A percentile compares a stretch with the other conserved stretches of the same genome.
These are phyloP conservation scores for Fusarium bactridioides DNA, from an alignment of 2,329 filamentous ascomycete species.

Conservation along the genomic window DNA sequence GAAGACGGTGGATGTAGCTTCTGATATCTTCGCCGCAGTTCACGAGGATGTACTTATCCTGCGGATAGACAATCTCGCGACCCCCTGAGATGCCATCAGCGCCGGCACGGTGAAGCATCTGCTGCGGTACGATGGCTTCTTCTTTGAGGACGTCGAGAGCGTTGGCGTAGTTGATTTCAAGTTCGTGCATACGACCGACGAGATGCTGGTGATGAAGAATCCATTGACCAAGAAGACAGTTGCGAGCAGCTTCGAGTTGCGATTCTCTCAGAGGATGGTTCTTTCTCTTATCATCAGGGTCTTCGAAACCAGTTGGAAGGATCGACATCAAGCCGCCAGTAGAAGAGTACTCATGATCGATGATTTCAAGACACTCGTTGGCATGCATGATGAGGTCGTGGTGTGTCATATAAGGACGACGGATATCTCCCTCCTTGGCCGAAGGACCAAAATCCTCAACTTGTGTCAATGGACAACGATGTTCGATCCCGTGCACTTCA, in stretches of 20 bases:
- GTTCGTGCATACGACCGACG: conserved; percentile 62
- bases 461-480: conserved; percentile 56
- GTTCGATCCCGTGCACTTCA: conserved; percentile 52
- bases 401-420: conserved; percentile 55
- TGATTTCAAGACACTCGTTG: conserved; percentile 65
- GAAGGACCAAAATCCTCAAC: conserved; percentile 30
- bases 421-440: conserved; percentile 22
- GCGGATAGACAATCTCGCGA: conserved; percentile 61
- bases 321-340: conserved; percentile 65
- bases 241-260: conserved; percentile 55
- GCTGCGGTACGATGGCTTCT: conserved; percentile 59
- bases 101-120: conserved; percentile 62
- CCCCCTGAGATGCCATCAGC: conserved; percentile 58
- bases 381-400: conserved; percentile 63
- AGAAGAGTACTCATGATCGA: conserved; percentile 65
- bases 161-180: conserved; percentile 62
- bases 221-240: conserved; percentile 65
- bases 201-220: conserved; percentile 63
- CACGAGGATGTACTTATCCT: conserved; percentile 64
- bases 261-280: conserved; percentile 25
- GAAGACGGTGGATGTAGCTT: conserved; percentile 53
- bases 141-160: conserved; percentile 58
- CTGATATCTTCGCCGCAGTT: conserved; percentile 63
- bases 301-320: conserved; percentile 53
- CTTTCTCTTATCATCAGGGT: conserved; percentile 40